Percentiles rank a stretch among this genome's conserved stretches.
phyloP scores from a whole-genome alignment of 495 filamentous ascomycete genomes.

The Jackrogersella multiformis region DNA sequence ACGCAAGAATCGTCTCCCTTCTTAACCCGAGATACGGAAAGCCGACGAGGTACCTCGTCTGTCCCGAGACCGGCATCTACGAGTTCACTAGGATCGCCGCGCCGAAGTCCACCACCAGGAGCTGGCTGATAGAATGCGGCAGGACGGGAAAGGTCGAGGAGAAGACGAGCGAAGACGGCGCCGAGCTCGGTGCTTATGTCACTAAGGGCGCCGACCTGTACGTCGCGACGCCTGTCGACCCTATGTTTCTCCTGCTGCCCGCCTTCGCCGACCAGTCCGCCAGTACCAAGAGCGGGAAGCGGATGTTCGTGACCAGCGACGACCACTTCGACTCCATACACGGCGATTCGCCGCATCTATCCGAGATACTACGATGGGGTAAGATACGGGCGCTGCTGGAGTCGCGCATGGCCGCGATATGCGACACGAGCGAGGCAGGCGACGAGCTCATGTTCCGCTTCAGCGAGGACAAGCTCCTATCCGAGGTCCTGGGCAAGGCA shows the following conservation, averaged over 20 bases:
- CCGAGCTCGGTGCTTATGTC: conserved; percentile 43
- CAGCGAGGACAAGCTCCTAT: conserved; percentile 72
- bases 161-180: conserved; percentile 21
- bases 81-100: conserved; percentile 84
- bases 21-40: conserved; percentile 76
- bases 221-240: conserved; percentile 84
- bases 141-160: conserved; percentile 22
- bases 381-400: conserved; percentile 49
- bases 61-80: conserved; percentile 80
- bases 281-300: conserved; percentile 56
- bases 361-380: conserved; percentile 63
- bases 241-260: conserved; percentile 84
- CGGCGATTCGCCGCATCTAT: conserved; percentile 64
- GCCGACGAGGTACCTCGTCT: conserved; percentile 79
- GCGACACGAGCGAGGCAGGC: conserved; percentile 81
- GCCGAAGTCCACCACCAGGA: conserved; percentile 66
- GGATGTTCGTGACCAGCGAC: conserved; percentile 78
- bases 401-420: conserved; percentile 66
- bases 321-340: conserved; percentile 78
- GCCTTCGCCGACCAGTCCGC: conserved; percentile 55
- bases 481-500: conserved; percentile 75
- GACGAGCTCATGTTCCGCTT: conserved; percentile 85
- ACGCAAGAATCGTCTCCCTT: conserved; percentile 77
- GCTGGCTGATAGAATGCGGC: conserved; percentile 70
- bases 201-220: conserved; percentile 74